A percentile compares a stretch with the other conserved stretches of the same genome.
Evolutionary conservation across 2,329 filamentous ascomycete genomes (phyloP).

Genomic region (Verticillium nubilum): DNA sequence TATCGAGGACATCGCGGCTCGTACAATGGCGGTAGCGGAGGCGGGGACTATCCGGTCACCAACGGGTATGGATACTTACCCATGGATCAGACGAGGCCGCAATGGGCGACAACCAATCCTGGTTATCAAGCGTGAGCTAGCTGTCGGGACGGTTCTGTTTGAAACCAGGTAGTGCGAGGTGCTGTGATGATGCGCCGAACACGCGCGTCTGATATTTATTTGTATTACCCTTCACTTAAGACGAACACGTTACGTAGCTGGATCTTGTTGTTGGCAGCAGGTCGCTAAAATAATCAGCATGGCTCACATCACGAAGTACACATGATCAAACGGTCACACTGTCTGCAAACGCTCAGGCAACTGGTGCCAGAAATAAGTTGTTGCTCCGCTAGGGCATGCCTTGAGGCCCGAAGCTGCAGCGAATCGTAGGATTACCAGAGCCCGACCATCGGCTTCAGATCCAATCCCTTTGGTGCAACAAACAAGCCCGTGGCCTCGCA

Average conservation of each 20-base stretch:
- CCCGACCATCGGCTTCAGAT: neutral
- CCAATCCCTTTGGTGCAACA: constrained; percentile 10
- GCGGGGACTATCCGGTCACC: neutral
- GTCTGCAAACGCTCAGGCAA: no score
- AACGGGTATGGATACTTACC: neutral
- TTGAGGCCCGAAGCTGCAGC: no score
- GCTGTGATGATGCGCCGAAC: neutral
- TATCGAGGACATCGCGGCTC: neutral
- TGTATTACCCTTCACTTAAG: neutral
- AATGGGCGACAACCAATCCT: constrained; percentile 6
- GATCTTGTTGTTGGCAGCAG: no score
- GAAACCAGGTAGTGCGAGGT: neutral
- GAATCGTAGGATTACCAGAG: neutral
- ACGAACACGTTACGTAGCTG: neutral
- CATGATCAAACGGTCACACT: no score
- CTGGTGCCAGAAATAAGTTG: no score
- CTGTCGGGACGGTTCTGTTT: neutral
- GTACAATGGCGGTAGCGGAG: neutral
- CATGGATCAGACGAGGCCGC: neutral
- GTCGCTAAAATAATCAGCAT: no score
- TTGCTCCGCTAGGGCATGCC: no score
- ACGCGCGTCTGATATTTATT: neutral
- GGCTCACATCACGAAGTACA: no score
- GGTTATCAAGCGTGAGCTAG: neutral
- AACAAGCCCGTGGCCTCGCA: constrained; percentile 9